These are phyloP conservation scores for Fusarium sororula DNA, from an alignment of 2,329 filamentous ascomycete genomes.

Conservation along the genomic window DNA sequence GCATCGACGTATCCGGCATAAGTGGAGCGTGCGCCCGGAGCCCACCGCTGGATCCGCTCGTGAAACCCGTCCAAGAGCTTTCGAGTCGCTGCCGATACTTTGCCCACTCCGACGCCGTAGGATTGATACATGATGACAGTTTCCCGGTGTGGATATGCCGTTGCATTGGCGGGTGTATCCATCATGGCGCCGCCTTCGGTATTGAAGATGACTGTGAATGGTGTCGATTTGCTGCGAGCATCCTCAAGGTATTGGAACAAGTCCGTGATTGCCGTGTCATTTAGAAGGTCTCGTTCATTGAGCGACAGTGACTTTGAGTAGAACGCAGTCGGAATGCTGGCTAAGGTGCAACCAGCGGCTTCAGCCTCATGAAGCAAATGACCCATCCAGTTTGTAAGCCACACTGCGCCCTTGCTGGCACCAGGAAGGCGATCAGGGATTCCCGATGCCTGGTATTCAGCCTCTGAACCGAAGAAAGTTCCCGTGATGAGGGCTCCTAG, in stretches of 20 bases:
- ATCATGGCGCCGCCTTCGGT: constrained; percentile 67
- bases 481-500: constrained; percentile 65
- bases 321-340: constrained; percentile 60
- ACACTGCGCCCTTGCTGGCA: constrained; percentile 51
- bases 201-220: constrained; percentile 72
- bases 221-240: constrained; percentile 58
- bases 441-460: constrained; percentile 62
- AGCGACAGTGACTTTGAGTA: constrained; percentile 68
- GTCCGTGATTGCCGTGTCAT: constrained; percentile 54
- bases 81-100: constrained; percentile 56
- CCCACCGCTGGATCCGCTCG: constrained; percentile 47
- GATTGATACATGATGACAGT: constrained; percentile 71
- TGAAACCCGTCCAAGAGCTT: constrained; percentile 64
- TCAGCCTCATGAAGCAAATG: constrained; percentile 64
- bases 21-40: constrained; percentile 53
- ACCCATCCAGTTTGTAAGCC: constrained; percentile 70
- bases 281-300: constrained; percentile 57
- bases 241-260: constrained; percentile 65
- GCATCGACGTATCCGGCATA: constrained; percentile 73
- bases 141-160: constrained; percentile 71
- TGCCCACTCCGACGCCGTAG: constrained; percentile 63
- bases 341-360: constrained; percentile 57
- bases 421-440: constrained; percentile 59
- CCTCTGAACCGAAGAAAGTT: constrained; percentile 67
- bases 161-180: constrained; percentile 64